phyloP scores from a whole-genome alignment of 768 basidiomycete species.

The Tulasnella sp. region DNA sequence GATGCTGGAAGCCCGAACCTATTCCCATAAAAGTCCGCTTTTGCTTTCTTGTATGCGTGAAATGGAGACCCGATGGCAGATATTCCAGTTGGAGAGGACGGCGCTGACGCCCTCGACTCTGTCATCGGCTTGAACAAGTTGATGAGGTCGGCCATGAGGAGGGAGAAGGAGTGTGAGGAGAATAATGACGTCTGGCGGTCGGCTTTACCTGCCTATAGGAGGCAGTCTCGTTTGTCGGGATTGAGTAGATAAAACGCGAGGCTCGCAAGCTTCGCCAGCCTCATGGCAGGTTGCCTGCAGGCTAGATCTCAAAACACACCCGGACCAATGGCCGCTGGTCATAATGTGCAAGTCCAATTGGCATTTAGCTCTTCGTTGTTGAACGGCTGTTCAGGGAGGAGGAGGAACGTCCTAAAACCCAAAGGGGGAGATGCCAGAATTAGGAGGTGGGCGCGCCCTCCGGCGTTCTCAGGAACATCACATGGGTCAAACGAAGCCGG shows the following conservation, averaged over 20 bases:
- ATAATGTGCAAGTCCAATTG: background rate
- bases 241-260: background rate
- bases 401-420: background rate
- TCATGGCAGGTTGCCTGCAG: background rate
- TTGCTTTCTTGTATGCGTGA: constrained; percentile 2
- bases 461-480: background rate
- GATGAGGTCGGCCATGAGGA: constrained; percentile 8
- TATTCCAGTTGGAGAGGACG: background rate
- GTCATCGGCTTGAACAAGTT: background rate
- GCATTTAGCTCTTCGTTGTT: background rate
- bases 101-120: background rate
- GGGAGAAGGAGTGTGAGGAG: background rate
- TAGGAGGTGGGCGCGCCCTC: background rate
- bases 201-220: background rate
- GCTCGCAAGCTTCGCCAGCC: background rate
- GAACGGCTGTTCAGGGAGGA: background rate
- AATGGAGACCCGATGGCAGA: background rate
- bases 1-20: background rate
- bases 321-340: no score
- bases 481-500: background rate
- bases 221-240: background rate
- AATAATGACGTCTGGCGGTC: background rate
- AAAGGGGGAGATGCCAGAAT: background rate
- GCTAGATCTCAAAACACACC: background rate
- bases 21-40: background rate